phyloP scores from a whole-genome alignment of 345 rosid species.

The Pugionium cornutum region DNA sequence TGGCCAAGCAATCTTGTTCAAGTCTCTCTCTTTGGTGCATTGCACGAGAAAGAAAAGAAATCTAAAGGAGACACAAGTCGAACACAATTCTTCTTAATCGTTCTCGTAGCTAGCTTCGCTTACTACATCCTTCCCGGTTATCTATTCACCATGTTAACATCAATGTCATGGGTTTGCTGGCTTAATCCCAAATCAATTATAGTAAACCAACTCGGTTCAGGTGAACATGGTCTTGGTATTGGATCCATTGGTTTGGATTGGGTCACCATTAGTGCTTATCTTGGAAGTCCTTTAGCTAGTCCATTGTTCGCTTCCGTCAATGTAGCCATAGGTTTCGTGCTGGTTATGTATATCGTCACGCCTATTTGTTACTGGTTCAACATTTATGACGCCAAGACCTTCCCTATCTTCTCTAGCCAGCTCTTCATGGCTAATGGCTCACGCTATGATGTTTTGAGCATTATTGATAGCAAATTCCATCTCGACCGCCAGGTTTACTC shows the following conservation, averaged over 20 bases:
- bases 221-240: slow-evolving; percentile 69
- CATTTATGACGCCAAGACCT: slow-evolving; percentile 69
- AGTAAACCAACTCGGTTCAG: slow-evolving; percentile 82
- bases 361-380: slow-evolving; percentile 76
- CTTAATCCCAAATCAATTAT: slow-evolving; percentile 61
- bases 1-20: slow-evolving; percentile 80
- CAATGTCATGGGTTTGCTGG: slow-evolving; percentile 88
- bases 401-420: slow-evolving; percentile 59
- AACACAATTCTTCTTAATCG: slow-evolving; percentile 68
- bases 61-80: slow-evolving; percentile 49
- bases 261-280: slow-evolving; percentile 68
- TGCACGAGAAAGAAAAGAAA: slow-evolving; percentile 66
- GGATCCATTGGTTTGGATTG: slow-evolving; percentile 78
- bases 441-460: slow-evolving; percentile 54
- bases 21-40: slow-evolving; percentile 84
- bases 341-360: slow-evolving; percentile 63
- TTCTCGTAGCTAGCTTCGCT: slow-evolving; percentile 59
- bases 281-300: slow-evolving; percentile 83
- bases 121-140: slow-evolving; percentile 74
- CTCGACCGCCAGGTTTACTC: slow-evolving; percentile 59
- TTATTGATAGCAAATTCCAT: slow-evolving; percentile 56
- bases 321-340: slow-evolving; percentile 64
- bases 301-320: slow-evolving; percentile 87
- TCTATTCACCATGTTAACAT: slow-evolving; percentile 52
- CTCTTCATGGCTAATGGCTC: slow-evolving; percentile 61